Evolutionary conservation across 2,329 filamentous ascomycete species (phyloP).

Genomic region (Cryphonectria naterciae): DNA sequence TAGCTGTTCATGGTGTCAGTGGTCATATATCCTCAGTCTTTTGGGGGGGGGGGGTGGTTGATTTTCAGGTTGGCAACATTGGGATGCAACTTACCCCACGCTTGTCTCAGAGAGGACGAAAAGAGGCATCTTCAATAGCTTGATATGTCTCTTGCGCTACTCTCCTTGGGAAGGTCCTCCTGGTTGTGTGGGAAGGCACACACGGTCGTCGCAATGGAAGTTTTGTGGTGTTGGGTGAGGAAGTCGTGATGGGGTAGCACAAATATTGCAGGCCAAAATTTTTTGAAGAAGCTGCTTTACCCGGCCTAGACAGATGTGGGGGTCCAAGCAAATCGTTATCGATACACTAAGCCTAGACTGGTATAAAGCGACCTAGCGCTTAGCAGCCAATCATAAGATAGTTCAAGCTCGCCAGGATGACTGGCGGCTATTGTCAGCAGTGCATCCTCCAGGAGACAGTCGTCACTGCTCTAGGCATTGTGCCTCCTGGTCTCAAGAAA

Average conservation of each 20-base stretch:
- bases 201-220: constrained; percentile 22
- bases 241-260: constrained; percentile 19
- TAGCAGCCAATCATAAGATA: constrained; percentile 21
- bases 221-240: constrained; percentile 19
- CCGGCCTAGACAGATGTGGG: constrained; percentile 24
- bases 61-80: background rate
- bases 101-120: constrained; percentile 94
- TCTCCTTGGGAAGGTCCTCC: constrained; percentile 29
- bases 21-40: background rate
- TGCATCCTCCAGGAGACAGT: constrained; percentile 21
- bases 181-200: constrained; percentile 33
- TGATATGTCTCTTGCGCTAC: constrained; percentile 29
- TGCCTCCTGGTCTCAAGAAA: constrained; percentile 1
- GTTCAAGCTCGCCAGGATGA: constrained; percentile 3
- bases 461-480: constrained; percentile 20
- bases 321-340: constrained; percentile 7
- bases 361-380: background rate
- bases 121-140: constrained; percentile 70
- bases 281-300: constrained; percentile 25
- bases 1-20: constrained; percentile 65
- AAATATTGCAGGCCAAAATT: constrained; percentile 29
- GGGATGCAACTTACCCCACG: constrained; percentile 63
- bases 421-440: constrained; percentile 14
- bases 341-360: constrained; percentile 14
- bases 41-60: background rate